Base-by-base conservation (phyloP, 768 basidiomycete species). In the Piloderma croceum region DNA sequence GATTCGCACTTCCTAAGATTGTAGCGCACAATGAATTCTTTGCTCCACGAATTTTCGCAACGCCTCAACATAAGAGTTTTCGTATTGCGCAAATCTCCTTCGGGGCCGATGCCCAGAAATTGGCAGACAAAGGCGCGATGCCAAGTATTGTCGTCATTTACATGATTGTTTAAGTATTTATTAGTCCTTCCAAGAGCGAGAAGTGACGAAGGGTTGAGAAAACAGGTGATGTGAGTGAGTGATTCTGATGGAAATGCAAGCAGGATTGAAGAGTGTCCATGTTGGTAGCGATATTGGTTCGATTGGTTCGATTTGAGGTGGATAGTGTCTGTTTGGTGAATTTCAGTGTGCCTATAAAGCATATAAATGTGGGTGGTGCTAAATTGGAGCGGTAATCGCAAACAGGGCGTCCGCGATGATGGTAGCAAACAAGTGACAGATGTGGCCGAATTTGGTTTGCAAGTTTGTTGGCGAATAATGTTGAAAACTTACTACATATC, bases 71-170 rank as follows among this genome's bases (percentile, higher is more conserved):
- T 63, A 40, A 74, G 54, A 38, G 63, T 63, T 43, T 58, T 64
- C 31, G 62, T 60, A 45, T 71, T 59, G 41, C 69, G 54, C 23
- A 82, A 59, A 44, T 77, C 73, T 40, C 60, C 60, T 59, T 89
- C 83, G 13, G 85, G 86, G 7, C 69, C 61, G 38, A 88, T 72
- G 36, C 75, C 78, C 32, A 88, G 57, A 53, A 78, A 79, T 56
- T 81, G 80, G 38, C 68, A 74, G 45, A 79, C 64, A 59, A 86
- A 87, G 21, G 89, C 88, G 17, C 77, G 67, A 37, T 74, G 70
- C 88, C 88, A 91, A 24, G 84, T 89, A 52, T 76, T 80, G 44
- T 91, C 88, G 51, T 85, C 73, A 40, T 73, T 73, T 70, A 88
- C 64, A 70, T 88, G 86, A 46, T 71, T 64, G 54, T 71, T 67